A percentile compares a stretch with the other conserved stretches of the same genome.
Conservation (phyloP, 192 early-diverging fungal species). For the Phlyctochytrium arcticum region DNA sequence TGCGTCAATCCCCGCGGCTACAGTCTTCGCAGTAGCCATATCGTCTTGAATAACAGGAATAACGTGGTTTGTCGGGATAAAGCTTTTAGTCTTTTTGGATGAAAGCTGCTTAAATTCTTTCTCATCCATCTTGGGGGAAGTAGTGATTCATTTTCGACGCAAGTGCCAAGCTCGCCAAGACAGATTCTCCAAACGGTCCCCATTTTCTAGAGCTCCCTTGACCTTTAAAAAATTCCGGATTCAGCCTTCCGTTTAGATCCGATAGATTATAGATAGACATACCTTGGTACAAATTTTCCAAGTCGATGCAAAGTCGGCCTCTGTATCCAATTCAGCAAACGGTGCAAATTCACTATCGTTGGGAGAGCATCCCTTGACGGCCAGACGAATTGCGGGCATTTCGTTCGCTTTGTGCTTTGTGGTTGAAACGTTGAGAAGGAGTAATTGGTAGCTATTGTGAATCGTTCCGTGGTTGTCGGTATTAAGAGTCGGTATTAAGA, state of each 20-base stretch:
- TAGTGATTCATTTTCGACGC: too few relatives aligned
- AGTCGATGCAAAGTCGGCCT: conserved; percentile 43
- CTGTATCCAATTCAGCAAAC: conserved; percentile 5
- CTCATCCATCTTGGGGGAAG: conserved; percentile 17
- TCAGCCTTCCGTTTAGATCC: too few relatives aligned
- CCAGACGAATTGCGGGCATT: neutral
- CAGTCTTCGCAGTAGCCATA: too few relatives aligned
- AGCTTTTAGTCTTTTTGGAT: neutral
- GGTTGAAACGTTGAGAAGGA: too few relatives aligned
- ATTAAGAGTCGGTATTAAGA: too few relatives aligned
- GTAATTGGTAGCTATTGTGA: too few relatives aligned
- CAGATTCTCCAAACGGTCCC: conserved; percentile 77
- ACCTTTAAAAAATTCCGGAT: too few relatives aligned
- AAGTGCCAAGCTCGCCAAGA: conserved; percentile 84
- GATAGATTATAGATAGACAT: too few relatives aligned
- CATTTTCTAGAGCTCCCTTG: conserved; percentile 77
- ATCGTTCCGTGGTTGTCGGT: too few relatives aligned
- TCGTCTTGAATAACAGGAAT: too few relatives aligned
- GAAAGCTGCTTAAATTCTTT: neutral
- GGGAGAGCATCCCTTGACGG: neutral
- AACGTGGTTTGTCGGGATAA: neutral
- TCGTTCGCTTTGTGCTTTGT: too few relatives aligned
- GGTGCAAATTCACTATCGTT: conserved; percentile 14
- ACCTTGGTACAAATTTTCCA: conserved; percentile 81
- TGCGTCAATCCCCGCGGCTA: too few relatives aligned